These are phyloP conservation scores for Nicotiana otophora DNA, from an alignment of 257 asterid species.

Conservation along the genomic window DNA sequence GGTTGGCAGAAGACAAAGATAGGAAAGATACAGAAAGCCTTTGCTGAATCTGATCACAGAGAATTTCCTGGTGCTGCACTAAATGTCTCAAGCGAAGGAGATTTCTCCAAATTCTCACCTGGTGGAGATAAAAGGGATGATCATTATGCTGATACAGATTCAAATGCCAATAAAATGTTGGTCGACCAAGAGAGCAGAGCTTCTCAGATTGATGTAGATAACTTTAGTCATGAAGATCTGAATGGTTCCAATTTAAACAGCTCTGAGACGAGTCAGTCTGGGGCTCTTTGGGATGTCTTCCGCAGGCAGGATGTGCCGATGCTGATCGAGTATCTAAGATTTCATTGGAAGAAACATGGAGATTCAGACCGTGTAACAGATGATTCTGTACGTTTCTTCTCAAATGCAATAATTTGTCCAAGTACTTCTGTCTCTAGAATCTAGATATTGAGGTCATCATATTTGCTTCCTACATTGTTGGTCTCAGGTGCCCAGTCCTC, in stretches of 20 bases:
- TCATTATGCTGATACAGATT: slow-evolving; percentile 27
- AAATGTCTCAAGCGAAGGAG: slow-evolving; percentile 22
- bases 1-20: slow-evolving; percentile 31
- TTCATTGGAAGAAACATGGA: slow-evolving; percentile 47
- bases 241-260: slow-evolving; percentile 22
- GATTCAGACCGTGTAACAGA: slow-evolving; percentile 27
- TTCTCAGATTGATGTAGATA: slow-evolving; percentile 28
- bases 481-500: slow-evolving; percentile 60
- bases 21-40: slow-evolving; percentile 31
- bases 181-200: slow-evolving; percentile 34
- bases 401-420: slow-evolving; percentile 11
- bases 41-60: slow-evolving; percentile 35
- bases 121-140: slow-evolving; percentile 34
- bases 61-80: slow-evolving; percentile 32
- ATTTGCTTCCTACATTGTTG: slow-evolving; percentile 14
- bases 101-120: slow-evolving; percentile 32
- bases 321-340: slow-evolving; percentile 53
- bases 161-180: slow-evolving; percentile 24
- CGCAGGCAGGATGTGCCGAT: slow-evolving; percentile 77
- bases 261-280: slow-evolving; percentile 40
- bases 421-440: background rate
- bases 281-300: slow-evolving; percentile 90
- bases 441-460: background rate
- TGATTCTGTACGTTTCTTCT: slow-evolving; percentile 39
- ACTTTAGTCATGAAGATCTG: slow-evolving; percentile 23